These are phyloP conservation scores for Stephanodiscus triporus DNA, from an alignment of 108 stramenopile species.

Conservation along the genomic window DNA sequence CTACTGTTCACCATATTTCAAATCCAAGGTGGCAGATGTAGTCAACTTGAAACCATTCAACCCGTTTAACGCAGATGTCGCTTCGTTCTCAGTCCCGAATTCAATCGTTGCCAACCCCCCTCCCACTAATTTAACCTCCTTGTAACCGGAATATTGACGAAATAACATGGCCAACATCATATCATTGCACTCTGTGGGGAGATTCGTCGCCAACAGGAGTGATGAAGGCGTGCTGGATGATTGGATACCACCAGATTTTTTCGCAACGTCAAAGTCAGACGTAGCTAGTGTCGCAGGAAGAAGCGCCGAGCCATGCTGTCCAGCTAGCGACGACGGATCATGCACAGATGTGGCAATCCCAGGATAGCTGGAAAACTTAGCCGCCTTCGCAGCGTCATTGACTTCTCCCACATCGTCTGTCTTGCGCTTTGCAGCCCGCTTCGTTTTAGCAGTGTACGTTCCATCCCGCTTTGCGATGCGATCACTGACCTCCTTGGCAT, in stretches of 20 bases:
- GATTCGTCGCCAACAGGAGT: constrained; percentile 68
- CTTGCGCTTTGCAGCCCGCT: constrained; percentile 47
- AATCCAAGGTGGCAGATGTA: constrained; percentile 72
- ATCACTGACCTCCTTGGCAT: constrained; percentile 90
- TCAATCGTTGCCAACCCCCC: constrained; percentile 90
- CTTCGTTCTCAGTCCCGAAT: constrained; percentile 88
- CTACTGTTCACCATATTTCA: constrained; percentile 81
- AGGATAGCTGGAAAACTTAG: constrained; percentile 21
- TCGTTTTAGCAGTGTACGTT: constrained; percentile 75
- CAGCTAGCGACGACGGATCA: constrained; percentile 10
- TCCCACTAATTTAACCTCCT: constrained; percentile 79
- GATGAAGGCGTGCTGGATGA: constrained; percentile 61
- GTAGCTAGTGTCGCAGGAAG: background rate
- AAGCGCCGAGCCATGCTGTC: background rate
- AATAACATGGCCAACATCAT: constrained; percentile 94
- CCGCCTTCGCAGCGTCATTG: constrained; percentile 21
- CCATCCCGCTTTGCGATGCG: constrained; percentile 87
- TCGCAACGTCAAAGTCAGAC: background rate
- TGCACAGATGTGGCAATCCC: constrained; percentile 3
- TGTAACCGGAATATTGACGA: constrained; percentile 89
- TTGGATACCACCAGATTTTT: constrained; percentile 17
- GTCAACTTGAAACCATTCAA: constrained; percentile 94
- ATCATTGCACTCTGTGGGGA: constrained; percentile 87
- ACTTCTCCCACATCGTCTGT: constrained; percentile 17
- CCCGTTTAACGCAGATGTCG: constrained; percentile 81